These are phyloP conservation scores for Cryomyces minteri DNA, from an alignment of 495 filamentous ascomycete species.

Conservation along the genomic window DNA sequence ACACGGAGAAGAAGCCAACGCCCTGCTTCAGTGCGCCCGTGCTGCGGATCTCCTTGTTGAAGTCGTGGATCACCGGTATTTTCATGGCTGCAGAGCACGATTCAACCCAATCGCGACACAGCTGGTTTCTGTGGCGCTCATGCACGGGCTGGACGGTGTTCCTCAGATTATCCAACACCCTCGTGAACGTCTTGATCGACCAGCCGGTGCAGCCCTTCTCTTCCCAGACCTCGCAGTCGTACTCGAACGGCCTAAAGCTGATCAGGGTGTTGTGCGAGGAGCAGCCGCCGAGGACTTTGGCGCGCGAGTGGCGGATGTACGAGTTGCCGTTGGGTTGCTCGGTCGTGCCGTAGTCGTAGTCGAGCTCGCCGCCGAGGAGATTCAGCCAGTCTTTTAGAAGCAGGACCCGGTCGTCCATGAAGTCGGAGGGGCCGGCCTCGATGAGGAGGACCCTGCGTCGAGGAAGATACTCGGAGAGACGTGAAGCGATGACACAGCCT, in stretches of 20 bases:
- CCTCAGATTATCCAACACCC: conserved; percentile 53
- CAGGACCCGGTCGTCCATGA: conserved; percentile 47
- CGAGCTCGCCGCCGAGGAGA: conserved; percentile 61
- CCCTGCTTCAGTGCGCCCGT: conserved; percentile 49
- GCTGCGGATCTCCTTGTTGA: conserved; percentile 56
- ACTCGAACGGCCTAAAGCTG: conserved; percentile 66
- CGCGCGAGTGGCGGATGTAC: conserved; percentile 65
- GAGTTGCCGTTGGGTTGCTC: conserved; percentile 68
- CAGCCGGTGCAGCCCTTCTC: conserved; percentile 55
- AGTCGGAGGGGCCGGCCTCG: conserved; percentile 31
- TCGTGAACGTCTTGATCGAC: conserved; percentile 61
- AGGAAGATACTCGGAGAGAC: conserved; percentile 30
- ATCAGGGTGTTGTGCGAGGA: conserved; percentile 78
- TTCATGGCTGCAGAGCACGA: conserved; percentile 52
- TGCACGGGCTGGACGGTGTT: conserved; percentile 72
- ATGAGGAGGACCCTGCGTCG: conserved; percentile 22
- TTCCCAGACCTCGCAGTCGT: conserved; percentile 59
- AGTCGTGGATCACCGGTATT: conserved; percentile 61
- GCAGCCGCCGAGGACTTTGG: conserved; percentile 73
- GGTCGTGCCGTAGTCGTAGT: conserved; percentile 73
- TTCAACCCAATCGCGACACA: conserved; percentile 68
- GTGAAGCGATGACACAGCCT: conserved; percentile 65
- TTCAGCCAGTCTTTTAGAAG: conserved; percentile 66
- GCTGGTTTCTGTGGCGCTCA: conserved; percentile 55
- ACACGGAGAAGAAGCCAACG: conserved; percentile 70